Conservation (phyloP, 1,284 basidiomycete genomes). For the Chiua sp. region DNA sequence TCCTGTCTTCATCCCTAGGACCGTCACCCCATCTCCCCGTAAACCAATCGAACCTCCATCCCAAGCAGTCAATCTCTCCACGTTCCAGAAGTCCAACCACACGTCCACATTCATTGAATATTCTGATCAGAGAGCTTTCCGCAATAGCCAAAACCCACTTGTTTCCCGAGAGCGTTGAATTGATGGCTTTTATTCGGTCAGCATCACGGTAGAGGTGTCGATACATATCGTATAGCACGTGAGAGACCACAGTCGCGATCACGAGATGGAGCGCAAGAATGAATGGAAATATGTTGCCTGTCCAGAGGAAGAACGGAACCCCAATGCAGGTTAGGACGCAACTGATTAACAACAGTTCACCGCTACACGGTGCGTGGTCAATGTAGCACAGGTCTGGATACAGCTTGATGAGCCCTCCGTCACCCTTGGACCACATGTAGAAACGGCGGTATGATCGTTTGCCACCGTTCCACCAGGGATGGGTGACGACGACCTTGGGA, state of each 20-base stretch:
- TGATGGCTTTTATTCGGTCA: slow-evolving; percentile 38
- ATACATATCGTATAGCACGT: slow-evolving; percentile 53
- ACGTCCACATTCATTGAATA: slow-evolving; percentile 57
- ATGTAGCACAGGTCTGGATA: slow-evolving; percentile 54
- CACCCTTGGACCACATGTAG: slow-evolving; percentile 64
- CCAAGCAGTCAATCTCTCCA: slow-evolving; percentile 44
- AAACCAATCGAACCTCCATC: slow-evolving; percentile 62
- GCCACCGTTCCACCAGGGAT: slow-evolving; percentile 63
- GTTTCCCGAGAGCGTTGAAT: slow-evolving; percentile 41
- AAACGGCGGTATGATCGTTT: slow-evolving; percentile 57
- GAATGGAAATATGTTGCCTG: slow-evolving; percentile 10
- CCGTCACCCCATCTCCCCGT: slow-evolving; percentile 45
- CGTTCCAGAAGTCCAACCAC: slow-evolving; percentile 52
- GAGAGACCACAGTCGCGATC: slow-evolving; percentile 42
- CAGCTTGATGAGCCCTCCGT: slow-evolving; percentile 53
- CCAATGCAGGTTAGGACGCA: slow-evolving; percentile 17
- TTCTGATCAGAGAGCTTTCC: slow-evolving; percentile 56
- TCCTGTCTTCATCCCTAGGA: slow-evolving; percentile 49
- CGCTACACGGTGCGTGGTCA: slow-evolving; percentile 55
- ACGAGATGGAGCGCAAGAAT: slow-evolving; percentile 29
- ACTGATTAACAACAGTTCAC: slow-evolving; percentile 48
- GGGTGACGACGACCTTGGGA: slow-evolving; percentile 51
- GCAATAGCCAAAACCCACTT: slow-evolving; percentile 48
- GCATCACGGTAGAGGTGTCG: slow-evolving; percentile 50
- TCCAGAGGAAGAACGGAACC: slow-evolving; percentile 15